Conservation (phyloP, 106 monocot species). For the Vanilla planifolia region DNA sequence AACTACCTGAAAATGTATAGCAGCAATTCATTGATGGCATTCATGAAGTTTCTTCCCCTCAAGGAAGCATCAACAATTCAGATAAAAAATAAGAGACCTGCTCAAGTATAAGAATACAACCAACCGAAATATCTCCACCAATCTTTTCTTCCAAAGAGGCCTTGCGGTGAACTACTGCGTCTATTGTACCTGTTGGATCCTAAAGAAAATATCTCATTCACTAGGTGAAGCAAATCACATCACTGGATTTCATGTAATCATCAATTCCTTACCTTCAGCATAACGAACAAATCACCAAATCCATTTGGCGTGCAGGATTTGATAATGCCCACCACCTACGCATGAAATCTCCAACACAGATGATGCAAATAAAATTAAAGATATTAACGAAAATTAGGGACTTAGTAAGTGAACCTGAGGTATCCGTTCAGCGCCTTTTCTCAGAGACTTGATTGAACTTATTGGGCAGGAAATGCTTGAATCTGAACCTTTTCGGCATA, state of each 20-base stretch:
- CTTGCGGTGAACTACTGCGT: slow-evolving; percentile 58
- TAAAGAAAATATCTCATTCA: slow-evolving; percentile 10
- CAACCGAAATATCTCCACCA: slow-evolving; percentile 48
- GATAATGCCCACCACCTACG: slow-evolving; percentile 65
- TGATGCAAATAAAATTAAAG: not conserved
- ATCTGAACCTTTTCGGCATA: slow-evolving; percentile 6
- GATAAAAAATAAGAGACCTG: slow-evolving; percentile 32
- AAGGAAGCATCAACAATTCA: not conserved
- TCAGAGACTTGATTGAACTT: slow-evolving; percentile 24
- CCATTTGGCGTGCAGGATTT: slow-evolving; percentile 63
- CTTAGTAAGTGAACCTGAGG: slow-evolving; percentile 23
- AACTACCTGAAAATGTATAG: slow-evolving; percentile 46
- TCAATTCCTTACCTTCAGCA: slow-evolving; percentile 46
- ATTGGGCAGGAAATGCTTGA: slow-evolving; percentile 9
- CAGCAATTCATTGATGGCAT: not conserved
- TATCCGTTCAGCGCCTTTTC: slow-evolving; percentile 6
- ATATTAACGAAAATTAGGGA: not conserved
- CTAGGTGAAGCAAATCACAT: not conserved
- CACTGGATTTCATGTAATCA: not conserved
- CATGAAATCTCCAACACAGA: slow-evolving; percentile 5
- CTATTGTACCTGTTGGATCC: slow-evolving; percentile 84
- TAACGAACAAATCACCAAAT: slow-evolving; percentile 58
- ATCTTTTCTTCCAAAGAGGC: slow-evolving; percentile 35
- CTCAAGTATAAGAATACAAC: slow-evolving; percentile 64
- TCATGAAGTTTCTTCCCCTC: not conserved